These are phyloP conservation scores for Naematelia aurantialba DNA, from an alignment of 768 basidiomycete species.

Conservation along the genomic window DNA sequence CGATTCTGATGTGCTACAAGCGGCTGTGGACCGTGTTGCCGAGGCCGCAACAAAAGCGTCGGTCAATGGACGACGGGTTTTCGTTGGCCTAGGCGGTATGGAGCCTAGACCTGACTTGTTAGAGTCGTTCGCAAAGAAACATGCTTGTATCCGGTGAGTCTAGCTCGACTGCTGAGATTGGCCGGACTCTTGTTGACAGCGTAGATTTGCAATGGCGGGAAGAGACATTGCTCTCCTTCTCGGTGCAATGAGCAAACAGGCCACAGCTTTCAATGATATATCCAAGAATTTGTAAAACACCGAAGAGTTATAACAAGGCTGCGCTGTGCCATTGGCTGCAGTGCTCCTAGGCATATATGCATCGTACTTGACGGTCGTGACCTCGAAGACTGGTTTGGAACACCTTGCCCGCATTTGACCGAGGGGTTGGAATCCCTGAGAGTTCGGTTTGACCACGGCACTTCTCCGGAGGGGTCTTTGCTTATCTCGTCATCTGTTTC, in stretches of 20 bases:
- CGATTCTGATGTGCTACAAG: conserved; percentile 18
- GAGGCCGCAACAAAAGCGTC: conserved; percentile 12
- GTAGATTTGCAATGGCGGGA: conserved; percentile 23
- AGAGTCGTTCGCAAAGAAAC: conserved; percentile 15
- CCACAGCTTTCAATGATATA: conserved; percentile 1
- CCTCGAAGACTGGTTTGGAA: no score
- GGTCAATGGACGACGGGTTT: conserved; percentile 9
- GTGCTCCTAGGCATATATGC: no score
- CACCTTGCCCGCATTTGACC: no score
- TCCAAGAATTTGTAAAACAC: conserved; percentile 3
- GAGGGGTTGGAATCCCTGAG: no score
- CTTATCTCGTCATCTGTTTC: no score
- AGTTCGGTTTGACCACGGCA: no score
- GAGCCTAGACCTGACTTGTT: conserved; percentile 21
- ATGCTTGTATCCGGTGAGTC: conserved; percentile 20
- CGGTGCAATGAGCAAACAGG: conserved; percentile 18
- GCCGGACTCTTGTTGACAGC: no score
- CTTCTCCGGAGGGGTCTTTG: no score
- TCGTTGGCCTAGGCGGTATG: conserved; percentile 24
- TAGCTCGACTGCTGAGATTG: background rate
- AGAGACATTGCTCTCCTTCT: conserved; percentile 21
- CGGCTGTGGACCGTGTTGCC: conserved; percentile 19
- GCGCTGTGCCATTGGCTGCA: no score
- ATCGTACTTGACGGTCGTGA: no score
- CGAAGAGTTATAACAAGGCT: no score